Base-by-base conservation (phyloP, 2,329 filamentous ascomycete genomes). In the Aspergillus flavus region DNA sequence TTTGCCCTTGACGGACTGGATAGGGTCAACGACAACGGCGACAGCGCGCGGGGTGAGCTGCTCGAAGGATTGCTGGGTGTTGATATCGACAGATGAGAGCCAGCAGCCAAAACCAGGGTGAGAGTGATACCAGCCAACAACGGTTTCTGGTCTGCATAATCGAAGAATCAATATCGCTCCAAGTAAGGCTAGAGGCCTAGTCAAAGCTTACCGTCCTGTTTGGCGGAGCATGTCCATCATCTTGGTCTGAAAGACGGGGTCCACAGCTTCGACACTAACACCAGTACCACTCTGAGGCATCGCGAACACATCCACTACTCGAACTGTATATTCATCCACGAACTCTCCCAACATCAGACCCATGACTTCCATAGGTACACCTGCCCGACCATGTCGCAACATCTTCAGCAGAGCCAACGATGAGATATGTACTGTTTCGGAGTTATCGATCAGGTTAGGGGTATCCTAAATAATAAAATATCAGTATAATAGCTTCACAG, bases 181-280 rank as follows among this genome's bases (percentile, higher is more conserved):
- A 56, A 52, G 14, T 32, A 43, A 1, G 28, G 53, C 19, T 26
- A 52, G 16, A 19, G n/a, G 16, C 4, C 23, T 32, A 53, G 23
- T 58, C 36, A 11, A 53, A 57, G 67, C 87, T 73, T 84, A 96
- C 93, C 95, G 87, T 82, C 95, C 95, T 63, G 95, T 99, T 85
- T 99, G 95, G 75, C 92, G 87, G 78, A 99, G 84, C 95, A 99
- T 98, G 78, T 99, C 95, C 95, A 99, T 99, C 95, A 99, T 99
- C 86, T 97, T 99, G 75, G 93, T 97, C 83, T 99, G 95, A 80
- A 99, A 99, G 39, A 99, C 95, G 11, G 94, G 93, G 78, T 99
- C 95, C 67, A 99, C 95, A 58, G 95, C 96, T 81, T 99, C 95
- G 73, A 99, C 95, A 80, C 93, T 97, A 71, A 99, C 95, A 71